Base-by-base conservation (phyloP, 2,329 filamentous ascomycete species). In the Pleoardoris graminearum region DNA sequence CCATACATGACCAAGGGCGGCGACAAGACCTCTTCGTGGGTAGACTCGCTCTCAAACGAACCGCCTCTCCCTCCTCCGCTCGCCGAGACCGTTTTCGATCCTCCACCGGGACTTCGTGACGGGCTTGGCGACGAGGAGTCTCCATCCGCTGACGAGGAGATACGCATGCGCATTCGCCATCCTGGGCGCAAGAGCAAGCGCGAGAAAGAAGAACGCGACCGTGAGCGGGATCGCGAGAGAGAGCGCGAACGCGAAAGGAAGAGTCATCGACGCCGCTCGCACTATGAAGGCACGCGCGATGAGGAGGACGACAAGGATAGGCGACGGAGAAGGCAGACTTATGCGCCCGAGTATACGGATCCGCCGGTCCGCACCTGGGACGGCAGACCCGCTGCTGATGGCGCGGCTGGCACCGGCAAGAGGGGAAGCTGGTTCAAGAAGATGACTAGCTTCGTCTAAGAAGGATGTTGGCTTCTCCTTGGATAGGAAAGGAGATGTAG, bases 1-100 rank as follows among this genome's bases (percentile, higher is more conserved):
- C 70, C 72, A 11, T 74, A 73, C 59, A 60, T 70, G 8, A 54
- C 68, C 53, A 68, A 67, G 36, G 71, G 72, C 46, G 71, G 74
- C 44, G 77, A 80, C 67, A 80, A 80, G 67, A 80, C 78, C 4
- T 73, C 73, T 1, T 78, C 75, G 0, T 81, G 78, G 78, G 77
- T 81, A 7, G 67, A 79, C 51, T 75, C 69, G 1, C 61, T 81
- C 45, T 75, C 71, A 46, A 72, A 75, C 41, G 75, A 77, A 27
- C 77, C 77, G 17, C 77, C 78, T 3, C 73, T 75, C 4, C 77
- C 77, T 3, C 74, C 76, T 1, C 77, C 77, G 43, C 67, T 74
- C 37, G 67, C 67, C 11, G 76, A 76, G 51, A 80, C 78, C 2
- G 78, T 81, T 39, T 66, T 80, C 50, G 78, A 81, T 47, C 62